Evolutionary conservation across 2,329 filamentous ascomycete species (phyloP), one percentile per base, ranked within the genome.

Genomic region (Colletotrichum limetticola): DNA sequence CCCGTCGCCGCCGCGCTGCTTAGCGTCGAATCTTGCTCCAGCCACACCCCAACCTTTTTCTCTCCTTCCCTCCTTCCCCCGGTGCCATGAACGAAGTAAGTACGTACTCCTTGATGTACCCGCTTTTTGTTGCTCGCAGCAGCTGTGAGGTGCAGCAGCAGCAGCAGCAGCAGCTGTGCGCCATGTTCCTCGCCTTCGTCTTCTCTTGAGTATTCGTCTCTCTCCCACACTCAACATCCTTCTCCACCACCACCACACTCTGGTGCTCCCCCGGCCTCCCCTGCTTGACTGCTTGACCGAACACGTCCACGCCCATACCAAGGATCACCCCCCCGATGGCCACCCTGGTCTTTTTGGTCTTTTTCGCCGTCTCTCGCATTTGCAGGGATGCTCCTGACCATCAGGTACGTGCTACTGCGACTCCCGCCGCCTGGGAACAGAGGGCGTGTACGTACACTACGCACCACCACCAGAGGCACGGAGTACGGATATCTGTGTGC

Each of bases 391-490:
- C 68, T 72, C 62, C 71, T 66, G 68, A 63, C 67, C 71, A 67
- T 72, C 71, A 74, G 71, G 68, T 74, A 72, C 68, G 71, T 72
- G 68, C 68, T 74, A 63, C 68, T 71, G 52, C 53, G 61, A 67
- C 71, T 72, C 61, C 57, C 57, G 71, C 63, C 57, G 68, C 68
- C 70, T 61, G 70, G 69, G 70, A 70, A 71, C 61, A 66, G 62
- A 22, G 19, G 19, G 19, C 37, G 16, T 42, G 16, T 19, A 42
- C 14, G 5, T 8, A 32, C 30, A 32, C 30, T 8, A 32, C 30
- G 30, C 30, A 32, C 30, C 1, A 32, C 30, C 30, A 32, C 30
- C 12, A 55, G n/a, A n/a, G 52, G 52, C 32, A 55, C n/a, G 52
- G 16, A 26, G 52, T 56, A 49, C 42, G 42, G 42, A 49, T 49